These are phyloP conservation scores for Nicotiana benthamiana DNA, from an alignment of 257 asterid genomes.

Conservation along the genomic window DNA sequence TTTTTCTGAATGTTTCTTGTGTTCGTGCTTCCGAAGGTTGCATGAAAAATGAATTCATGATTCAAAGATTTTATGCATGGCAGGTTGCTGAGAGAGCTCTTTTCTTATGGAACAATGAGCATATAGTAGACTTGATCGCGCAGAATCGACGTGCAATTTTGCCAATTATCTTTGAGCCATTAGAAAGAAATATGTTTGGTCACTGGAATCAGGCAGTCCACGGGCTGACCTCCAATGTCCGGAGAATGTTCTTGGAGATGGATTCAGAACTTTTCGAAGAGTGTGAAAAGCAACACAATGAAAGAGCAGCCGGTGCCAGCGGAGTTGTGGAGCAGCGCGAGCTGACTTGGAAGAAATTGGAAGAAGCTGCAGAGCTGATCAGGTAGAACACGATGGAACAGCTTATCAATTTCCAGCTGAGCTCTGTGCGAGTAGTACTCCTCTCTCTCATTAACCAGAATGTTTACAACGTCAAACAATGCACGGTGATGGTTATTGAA, in stretches of 20 bases:
- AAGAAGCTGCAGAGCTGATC: conserved; percentile 53
- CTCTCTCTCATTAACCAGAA: conserved; percentile 7
- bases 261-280: conserved; percentile 70
- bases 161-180: conserved; percentile 70
- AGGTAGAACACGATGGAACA: conserved; percentile 3
- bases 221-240: conserved; percentile 70
- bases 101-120: conserved; percentile 93
- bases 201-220: conserved; percentile 90
- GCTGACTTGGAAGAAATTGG: conserved; percentile 67
- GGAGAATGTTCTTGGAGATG: conserved; percentile 84
- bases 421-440: background rate
- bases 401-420: background rate
- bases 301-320: conserved; percentile 48
- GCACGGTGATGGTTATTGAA: background rate
- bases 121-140: conserved; percentile 67
- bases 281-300: conserved; percentile 58
- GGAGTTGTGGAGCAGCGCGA: conserved; percentile 43
- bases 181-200: conserved; percentile 57
- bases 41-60: background rate
- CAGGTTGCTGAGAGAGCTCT: conserved; percentile 96
- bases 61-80: conserved; percentile 6
- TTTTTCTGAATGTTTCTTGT: background rate
- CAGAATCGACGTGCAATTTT: conserved; percentile 57
- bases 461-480: background rate
- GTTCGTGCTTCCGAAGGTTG: background rate